These are phyloP conservation scores for Stachybotrys chartarum DNA, from an alignment of 2,329 filamentous ascomycete species.

Conservation along the genomic window DNA sequence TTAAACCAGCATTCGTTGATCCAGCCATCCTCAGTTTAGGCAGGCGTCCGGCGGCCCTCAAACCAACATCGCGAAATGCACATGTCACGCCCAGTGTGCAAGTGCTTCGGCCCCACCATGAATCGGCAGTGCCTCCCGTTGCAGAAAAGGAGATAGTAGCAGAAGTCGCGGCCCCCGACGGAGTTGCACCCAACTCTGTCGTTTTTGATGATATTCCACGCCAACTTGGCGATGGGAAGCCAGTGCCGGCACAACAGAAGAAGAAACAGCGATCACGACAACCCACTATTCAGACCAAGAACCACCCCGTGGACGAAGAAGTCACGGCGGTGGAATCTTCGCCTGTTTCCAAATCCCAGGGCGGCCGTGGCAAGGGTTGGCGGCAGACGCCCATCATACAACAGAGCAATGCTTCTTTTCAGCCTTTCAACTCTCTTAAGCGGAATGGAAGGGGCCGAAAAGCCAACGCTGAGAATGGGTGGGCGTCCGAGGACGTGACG, in stretches of 20 bases:
- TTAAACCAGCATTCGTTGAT: constrained; percentile 56
- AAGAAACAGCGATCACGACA: constrained; percentile 23
- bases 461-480: constrained; percentile 61
- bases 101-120: not conserved
- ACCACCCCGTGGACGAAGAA: constrained; percentile 18
- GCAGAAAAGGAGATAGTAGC: not conserved
- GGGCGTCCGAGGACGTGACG: constrained; percentile 93
- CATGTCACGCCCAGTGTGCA: constrained; percentile 8
- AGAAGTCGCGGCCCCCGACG: constrained; percentile 5
- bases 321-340: constrained; percentile 14
- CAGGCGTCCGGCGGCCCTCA: constrained; percentile 27
- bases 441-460: constrained; percentile 41
- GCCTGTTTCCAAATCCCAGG: constrained; percentile 10
- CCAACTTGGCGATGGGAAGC: constrained; percentile 11
- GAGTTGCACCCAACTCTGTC: constrained; percentile 13
- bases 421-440: constrained; percentile 55
- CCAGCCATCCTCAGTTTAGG: constrained; percentile 73
- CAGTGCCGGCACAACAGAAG: constrained; percentile 17
- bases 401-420: constrained; percentile 54
- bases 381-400: constrained; percentile 53
- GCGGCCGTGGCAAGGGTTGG: constrained; percentile 47
- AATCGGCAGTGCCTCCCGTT: constrained; percentile 3
- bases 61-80: constrained; percentile 14
- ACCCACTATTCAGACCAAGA: constrained; percentile 20
- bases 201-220: constrained; percentile 18